Evolutionary conservation across 306 rosid genomes (phyloP).

Genomic region (Coriaria nepalensis): DNA sequence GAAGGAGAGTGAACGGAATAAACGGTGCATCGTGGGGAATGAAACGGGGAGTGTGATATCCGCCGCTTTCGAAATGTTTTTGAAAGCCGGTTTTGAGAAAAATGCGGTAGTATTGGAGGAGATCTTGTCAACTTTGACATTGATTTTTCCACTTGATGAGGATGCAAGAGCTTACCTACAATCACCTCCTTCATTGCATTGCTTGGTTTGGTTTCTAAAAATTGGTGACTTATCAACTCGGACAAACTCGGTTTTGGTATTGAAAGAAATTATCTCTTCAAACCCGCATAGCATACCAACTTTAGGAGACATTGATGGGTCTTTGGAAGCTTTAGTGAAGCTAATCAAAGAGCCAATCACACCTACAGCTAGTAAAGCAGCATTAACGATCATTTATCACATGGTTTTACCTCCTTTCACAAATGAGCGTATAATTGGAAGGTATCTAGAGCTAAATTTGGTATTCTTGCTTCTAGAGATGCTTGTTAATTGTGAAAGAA

Average conservation of each 20-base stretch:
- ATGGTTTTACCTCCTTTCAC: conserved; percentile 7
- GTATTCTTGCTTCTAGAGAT: conserved; percentile 18
- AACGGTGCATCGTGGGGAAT: conserved; percentile 16
- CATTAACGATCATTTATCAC: conserved; percentile 20
- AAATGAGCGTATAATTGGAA: conserved; percentile 4
- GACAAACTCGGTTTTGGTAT: conserved; percentile 21
- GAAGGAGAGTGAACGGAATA: conserved; percentile 36
- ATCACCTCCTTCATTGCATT: conserved; percentile 18
- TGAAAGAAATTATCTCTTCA: conserved; percentile 21
- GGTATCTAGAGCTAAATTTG: conserved; percentile 17
- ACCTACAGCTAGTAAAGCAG: conserved; percentile 27
- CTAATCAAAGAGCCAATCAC: conserved; percentile 27
- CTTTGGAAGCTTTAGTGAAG: conserved; percentile 22
- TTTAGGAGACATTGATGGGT: conserved; percentile 20
- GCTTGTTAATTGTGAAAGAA: conserved; percentile 21
- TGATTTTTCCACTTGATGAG: conserved; percentile 20
- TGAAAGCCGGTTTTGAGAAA: conserved; percentile 6
- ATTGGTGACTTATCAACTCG: conserved; percentile 21
- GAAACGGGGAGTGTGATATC: conserved; percentile 21
- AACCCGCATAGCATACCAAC: not conserved
- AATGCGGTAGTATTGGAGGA: conserved; percentile 22
- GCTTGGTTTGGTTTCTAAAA: conserved; percentile 29
- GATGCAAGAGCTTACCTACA: conserved; percentile 21
- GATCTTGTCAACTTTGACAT: conserved; percentile 21
- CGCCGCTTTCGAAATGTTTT: conserved; percentile 16